Evolutionary conservation across 1,139 yeast species (phyloP).

Genomic region (Zygoascus hellenicus): DNA sequence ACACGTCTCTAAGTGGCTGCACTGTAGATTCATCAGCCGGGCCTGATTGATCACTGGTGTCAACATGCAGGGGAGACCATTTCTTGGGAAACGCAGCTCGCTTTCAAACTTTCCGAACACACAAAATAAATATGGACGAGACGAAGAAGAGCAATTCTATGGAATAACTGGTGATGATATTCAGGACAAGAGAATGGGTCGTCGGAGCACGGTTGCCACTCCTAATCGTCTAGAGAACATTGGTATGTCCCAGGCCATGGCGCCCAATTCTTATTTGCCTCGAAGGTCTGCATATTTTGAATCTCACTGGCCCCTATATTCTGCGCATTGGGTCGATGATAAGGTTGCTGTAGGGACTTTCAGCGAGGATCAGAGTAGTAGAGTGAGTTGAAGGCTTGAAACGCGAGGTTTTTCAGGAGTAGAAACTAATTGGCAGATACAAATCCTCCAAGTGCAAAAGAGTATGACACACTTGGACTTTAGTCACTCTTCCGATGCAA

Average conservation of each 20-base stretch:
- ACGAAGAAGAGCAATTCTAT: slow-evolving; percentile 10
- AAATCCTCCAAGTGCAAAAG: slow-evolving; percentile 26
- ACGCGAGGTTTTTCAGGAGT: neutral
- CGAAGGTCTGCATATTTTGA: slow-evolving; percentile 51
- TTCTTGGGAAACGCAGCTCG: slow-evolving; percentile 24
- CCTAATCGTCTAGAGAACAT: neutral
- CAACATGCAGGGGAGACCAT: slow-evolving; percentile 16
- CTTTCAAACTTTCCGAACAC: slow-evolving; percentile 21
- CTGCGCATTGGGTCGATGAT: slow-evolving; percentile 58
- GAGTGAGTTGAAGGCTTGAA: slow-evolving; percentile 28
- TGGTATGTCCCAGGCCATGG: neutral
- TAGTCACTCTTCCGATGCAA: slow-evolving; percentile 43
- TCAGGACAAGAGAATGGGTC: neutral
- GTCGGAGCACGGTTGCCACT: neutral
- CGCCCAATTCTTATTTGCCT: slow-evolving; percentile 12
- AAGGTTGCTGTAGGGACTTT: slow-evolving; percentile 59
- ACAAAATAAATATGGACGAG: slow-evolving; percentile 7
- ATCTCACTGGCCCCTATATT: slow-evolving; percentile 57
- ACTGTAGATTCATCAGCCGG: no score
- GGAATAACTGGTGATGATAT: neutral
- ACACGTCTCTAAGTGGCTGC: no score
- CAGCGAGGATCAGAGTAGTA: slow-evolving; percentile 63
- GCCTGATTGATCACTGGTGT: neutral
- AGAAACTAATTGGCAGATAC: slow-evolving; percentile 15
- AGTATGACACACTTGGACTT: slow-evolving; percentile 20